phyloP scores from a whole-genome alignment of 1,284 basidiomycete genomes.

The Fomitopsis schrenkii region DNA sequence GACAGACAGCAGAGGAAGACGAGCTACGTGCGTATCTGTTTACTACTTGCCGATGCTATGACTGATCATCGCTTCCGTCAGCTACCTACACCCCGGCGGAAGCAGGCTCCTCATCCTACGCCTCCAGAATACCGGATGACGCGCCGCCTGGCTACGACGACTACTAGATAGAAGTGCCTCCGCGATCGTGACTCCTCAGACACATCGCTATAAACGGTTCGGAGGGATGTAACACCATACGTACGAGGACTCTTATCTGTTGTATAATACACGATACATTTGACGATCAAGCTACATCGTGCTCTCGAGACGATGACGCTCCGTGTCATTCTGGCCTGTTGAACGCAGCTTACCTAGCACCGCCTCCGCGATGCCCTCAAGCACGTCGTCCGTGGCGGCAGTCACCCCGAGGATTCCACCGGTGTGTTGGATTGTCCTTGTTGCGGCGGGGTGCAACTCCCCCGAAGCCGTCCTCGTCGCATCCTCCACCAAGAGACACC shows the following conservation, averaged over 20 bases:
- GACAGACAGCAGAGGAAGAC: constrained; percentile 47
- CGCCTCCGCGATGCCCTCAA: neutral
- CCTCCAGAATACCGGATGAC: constrained; percentile 39
- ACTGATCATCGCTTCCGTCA: neutral
- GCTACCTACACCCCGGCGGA: constrained; percentile 44
- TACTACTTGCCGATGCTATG: neutral
- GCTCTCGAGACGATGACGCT: no score
- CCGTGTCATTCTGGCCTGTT: no score
- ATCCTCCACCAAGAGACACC: constrained; percentile 7
- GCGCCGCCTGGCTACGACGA: constrained; percentile 62
- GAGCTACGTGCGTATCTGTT: constrained; percentile 57
- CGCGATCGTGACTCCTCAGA: neutral
- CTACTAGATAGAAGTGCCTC: constrained; percentile 26
- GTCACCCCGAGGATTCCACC: constrained; percentile 8
- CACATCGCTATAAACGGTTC: neutral
- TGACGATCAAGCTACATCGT: no score
- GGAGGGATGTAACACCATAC: constrained; percentile 2
- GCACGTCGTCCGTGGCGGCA: neutral
- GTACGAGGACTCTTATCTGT: neutral
- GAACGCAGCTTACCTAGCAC: neutral
- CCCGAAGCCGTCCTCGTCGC: constrained; percentile 1
- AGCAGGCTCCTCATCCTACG: constrained; percentile 39
- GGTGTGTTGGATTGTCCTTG: constrained; percentile 1
- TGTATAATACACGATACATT: neutral
- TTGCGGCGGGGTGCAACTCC: neutral